A percentile compares a stretch with the other conserved stretches of the same genome.
phyloP scores from a whole-genome alignment of 345 rosid genomes.

The Salix caprea region DNA sequence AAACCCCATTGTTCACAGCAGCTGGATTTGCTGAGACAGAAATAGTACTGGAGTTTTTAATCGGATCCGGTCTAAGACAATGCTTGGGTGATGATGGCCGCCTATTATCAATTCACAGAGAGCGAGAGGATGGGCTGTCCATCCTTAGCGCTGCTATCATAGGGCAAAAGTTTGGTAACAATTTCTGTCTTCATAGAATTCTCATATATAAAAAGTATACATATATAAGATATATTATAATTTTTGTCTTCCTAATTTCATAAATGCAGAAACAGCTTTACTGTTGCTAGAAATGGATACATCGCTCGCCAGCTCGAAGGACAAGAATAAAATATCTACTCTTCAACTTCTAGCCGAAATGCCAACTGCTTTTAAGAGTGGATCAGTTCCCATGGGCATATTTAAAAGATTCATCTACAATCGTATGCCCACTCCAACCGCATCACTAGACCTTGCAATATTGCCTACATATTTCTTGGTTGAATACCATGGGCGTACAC shows the following conservation, averaged over 20 bases:
- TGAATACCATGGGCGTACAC: too few relatives aligned
- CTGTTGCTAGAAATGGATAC: conserved; percentile 3
- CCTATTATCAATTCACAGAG: background rate
- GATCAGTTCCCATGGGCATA: background rate
- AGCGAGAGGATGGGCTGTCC: background rate
- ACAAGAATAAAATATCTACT: conserved; percentile 1
- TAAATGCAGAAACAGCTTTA: conserved; percentile 17
- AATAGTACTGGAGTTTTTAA: too few relatives aligned
- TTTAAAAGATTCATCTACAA: background rate
- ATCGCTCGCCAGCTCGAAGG: conserved; percentile 6
- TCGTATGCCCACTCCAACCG: background rate
- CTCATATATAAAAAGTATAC: too few relatives aligned
- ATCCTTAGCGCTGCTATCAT: conserved; percentile 28
- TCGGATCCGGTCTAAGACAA: too few relatives aligned
- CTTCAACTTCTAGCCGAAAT: conserved; percentile 20
- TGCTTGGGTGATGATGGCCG: too few relatives aligned
- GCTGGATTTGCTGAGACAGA: too few relatives aligned
- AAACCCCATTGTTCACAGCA: too few relatives aligned
- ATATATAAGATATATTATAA: too few relatives aligned
- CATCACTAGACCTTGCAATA: too few relatives aligned
- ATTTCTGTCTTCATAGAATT: background rate
- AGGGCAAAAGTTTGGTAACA: conserved; percentile 20
- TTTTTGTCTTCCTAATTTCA: background rate
- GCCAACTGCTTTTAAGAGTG: background rate
- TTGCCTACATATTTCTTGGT: too few relatives aligned